A percentile compares a stretch with the other conserved stretches of the same genome.
These are phyloP conservation scores for Hyphopichia wangnamkhiaoensis DNA, from an alignment of 1,139 yeast species.

Conservation along the genomic window DNA sequence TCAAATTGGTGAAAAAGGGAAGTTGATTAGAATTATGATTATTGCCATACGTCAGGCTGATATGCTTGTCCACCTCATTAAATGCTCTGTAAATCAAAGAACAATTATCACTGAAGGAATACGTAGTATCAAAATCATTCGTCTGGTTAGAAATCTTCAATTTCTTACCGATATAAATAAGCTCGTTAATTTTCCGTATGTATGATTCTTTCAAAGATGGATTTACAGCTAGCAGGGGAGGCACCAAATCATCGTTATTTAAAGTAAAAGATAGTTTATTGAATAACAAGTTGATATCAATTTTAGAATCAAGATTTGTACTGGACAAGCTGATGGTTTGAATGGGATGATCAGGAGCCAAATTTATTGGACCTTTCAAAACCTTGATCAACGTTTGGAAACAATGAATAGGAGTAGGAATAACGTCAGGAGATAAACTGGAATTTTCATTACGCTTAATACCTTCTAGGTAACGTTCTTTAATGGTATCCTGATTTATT, in stretches of 20 bases:
- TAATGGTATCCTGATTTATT: constrained; percentile 26
- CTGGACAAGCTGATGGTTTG: constrained; percentile 55
- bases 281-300: constrained; percentile 55
- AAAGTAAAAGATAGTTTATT: constrained; percentile 46
- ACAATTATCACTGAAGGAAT: constrained; percentile 41
- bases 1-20: constrained; percentile 51
- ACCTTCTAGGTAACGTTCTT: constrained; percentile 28
- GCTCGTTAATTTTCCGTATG: constrained; percentile 50
- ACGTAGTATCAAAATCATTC: constrained; percentile 38
- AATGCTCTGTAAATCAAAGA: constrained; percentile 35
- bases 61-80: constrained; percentile 46
- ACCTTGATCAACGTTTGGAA: constrained; percentile 58
- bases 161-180: constrained; percentile 43
- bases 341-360: constrained; percentile 41
- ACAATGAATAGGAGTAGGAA: constrained; percentile 57
- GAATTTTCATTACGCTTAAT: constrained; percentile 28
- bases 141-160: constrained; percentile 16
- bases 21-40: constrained; percentile 25
- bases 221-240: constrained; percentile 48
- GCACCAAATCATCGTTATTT: constrained; percentile 48
- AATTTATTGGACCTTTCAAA: constrained; percentile 59
- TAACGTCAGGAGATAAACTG: constrained; percentile 27
- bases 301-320: constrained; percentile 51
- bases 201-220: constrained; percentile 44
- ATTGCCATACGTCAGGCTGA: constrained; percentile 26